Evolutionary conservation across 805 yeast genomes (phyloP), one percentile per base, ranked within the genome.

Genomic region (Wickerhamiella sergipiensis): DNA sequence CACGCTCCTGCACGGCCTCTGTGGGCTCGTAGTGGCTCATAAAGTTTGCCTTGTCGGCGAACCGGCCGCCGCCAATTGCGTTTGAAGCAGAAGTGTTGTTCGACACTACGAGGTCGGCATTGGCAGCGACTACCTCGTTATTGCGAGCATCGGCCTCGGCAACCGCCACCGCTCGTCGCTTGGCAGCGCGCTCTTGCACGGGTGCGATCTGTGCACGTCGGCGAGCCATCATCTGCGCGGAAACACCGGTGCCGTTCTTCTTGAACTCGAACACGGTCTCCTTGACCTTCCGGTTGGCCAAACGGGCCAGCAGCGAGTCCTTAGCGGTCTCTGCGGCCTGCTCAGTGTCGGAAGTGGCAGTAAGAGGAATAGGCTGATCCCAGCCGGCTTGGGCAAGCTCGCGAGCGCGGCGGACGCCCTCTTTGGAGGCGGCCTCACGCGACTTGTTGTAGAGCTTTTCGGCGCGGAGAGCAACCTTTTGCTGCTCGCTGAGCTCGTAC

Each of bases 231-330:
- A 92, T 73, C 50, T 81, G 82, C 40, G 85, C 82, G 62, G 87
- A 72, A 47, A 80, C 76, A 56, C 74, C 71, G 2, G 64, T 60
- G 2, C 64, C 65, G 17, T 58, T 59, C 60, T 81, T 78, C 54
- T 80, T 77, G 66, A 88, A 83, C 66, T 92, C 99, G 64, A 92
- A 92, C 3, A 92, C 97, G 0, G 98, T 92, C 64, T 92, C 97
- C 60, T 85, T 83, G 48, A 79, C 71, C 43, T 71, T 65, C 62
- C 96, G 74, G 57, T 85, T 76, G 53, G 79, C 78, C 53, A 92
- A 70, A 59, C 80, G 79, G 5, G 79, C 84, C 56, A 92, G 73
- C 60, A 92, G 81, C 63, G 85, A 85, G 58, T 84, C 92, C 55
- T 73, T 74, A 58, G 85, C 95, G 50, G 74, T 64, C 61, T 86